phyloP scores from a whole-genome alignment of 176 grass and related monocot species.

The Metroxylon sagu region DNA sequence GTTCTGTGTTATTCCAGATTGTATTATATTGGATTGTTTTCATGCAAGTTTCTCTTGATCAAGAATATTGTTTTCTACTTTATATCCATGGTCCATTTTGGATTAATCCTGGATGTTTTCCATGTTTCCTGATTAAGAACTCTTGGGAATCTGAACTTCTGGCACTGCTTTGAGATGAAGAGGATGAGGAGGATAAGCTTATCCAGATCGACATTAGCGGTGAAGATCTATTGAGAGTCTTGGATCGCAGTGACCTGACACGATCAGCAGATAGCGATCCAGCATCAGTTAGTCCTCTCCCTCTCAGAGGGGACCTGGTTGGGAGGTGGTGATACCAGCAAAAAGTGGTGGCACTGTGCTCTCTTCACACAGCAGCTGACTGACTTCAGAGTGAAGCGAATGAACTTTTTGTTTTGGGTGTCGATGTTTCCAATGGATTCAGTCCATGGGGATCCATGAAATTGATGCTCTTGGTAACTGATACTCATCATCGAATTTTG shows the following conservation, averaged over 20 bases:
- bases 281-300: constrained; percentile 9
- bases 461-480: too few species aligned
- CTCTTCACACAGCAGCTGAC: constrained; percentile 49
- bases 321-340: constrained; percentile 75
- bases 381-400: background rate
- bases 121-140: background rate
- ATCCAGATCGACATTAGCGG: constrained; percentile 71
- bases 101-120: too few species aligned
- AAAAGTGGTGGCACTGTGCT: constrained; percentile 67
- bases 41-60: too few species aligned
- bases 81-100: too few species aligned
- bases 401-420: too few species aligned
- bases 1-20: too few species aligned
- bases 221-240: constrained; percentile 49
- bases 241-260: constrained; percentile 58
- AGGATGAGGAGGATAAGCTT: constrained; percentile 61
- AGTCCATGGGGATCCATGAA: too few species aligned
- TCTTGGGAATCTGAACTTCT: constrained; percentile 54
- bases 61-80: too few species aligned
- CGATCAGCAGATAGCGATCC: constrained; percentile 2
- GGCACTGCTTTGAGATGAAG: constrained; percentile 69
- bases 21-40: too few species aligned
- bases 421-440: too few species aligned
- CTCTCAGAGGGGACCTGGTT: constrained; percentile 82
- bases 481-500: too few species aligned